Evolutionary conservation across 2,329 filamentous ascomycete species (phyloP).

Genomic region (Aspergillus glaucus): DNA sequence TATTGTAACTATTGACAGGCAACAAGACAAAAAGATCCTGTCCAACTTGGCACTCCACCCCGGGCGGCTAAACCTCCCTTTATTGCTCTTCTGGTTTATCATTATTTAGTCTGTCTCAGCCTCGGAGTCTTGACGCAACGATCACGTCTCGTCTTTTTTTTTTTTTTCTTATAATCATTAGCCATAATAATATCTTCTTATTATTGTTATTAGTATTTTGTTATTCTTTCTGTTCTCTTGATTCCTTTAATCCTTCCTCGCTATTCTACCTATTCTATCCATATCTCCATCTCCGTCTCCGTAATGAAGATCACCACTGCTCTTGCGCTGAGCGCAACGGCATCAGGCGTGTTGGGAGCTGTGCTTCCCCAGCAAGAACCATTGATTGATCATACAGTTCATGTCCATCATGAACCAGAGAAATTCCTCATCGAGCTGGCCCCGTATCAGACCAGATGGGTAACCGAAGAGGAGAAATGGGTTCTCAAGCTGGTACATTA

Average conservation of each 20-base stretch:
- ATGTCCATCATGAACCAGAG: constrained; percentile 36
- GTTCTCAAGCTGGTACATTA: constrained; percentile 67
- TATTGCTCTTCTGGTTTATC: neutral
- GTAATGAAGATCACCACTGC: constrained; percentile 33
- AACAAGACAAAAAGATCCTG: neutral
- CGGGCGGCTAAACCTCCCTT: neutral
- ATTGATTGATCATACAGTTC: constrained; percentile 9
- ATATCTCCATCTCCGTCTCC: neutral
- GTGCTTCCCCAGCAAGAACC: constrained; percentile 27
- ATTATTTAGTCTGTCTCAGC: neutral
- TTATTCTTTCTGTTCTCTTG: neutral
- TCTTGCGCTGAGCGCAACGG: constrained; percentile 30
- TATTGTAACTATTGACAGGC: neutral
- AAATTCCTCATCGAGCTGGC: constrained; percentile 73
- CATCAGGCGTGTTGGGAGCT: constrained; percentile 25
- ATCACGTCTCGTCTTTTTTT: neutral
- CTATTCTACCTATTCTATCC: neutral
- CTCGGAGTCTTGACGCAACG: neutral
- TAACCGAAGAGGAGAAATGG: constrained; percentile 95
- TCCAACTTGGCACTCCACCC: neutral
- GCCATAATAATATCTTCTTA: neutral
- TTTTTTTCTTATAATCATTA: neutral
- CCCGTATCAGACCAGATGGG: constrained; percentile 77
- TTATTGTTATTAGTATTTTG: neutral
- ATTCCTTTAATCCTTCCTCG: neutral